Base-by-base conservation (phyloP, 2,329 filamentous ascomycete genomes). In the Diaporthe destruens region DNA sequence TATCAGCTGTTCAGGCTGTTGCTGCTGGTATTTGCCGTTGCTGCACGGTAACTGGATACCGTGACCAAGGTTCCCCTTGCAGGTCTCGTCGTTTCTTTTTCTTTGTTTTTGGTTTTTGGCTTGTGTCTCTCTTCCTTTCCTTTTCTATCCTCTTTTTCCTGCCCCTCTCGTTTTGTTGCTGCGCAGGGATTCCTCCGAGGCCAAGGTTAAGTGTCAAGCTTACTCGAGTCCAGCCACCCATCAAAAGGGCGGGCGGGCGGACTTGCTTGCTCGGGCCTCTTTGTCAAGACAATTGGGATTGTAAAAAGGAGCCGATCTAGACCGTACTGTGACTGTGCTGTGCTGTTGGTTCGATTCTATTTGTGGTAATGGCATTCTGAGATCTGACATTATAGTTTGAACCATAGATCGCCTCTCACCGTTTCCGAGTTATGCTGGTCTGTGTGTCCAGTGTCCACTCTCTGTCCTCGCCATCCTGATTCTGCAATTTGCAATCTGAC, bases 331-430 rank as follows among this genome's bases (percentile, higher is more conserved):
- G 29, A 3, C 36, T 63, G 20, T 25, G 25, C 44, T 66, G 47
- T 8, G 16, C 12, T 23, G 42, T 49, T 63, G 18, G 42, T 16
- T 39, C 61, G 34, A 25, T 47, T 51, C 61, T 51, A 65, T 65
- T 51, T 36, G 42, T 36, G 44, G 29, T 51, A 36, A 65, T 53
- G 61, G 47, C 47, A 53, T 66, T 66, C 61, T 66, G 61, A 66
- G 61, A 66, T 66, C 32, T 66, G 61, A 66, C 32, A 36, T 39
- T 53, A 66, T 20, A 39, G 61, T 66, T 53, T 12, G 61, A 53
- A 20, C 3, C n/a, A 2, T 53, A 39, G 47, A 53, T 53, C 61
- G 3, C 44, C 61, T 29, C 9, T 7, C 39, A 18, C n/a, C 32
- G 61, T 65, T 51, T 65, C 61, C 61, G 61, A 14, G 44, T n/a